Conservation (phyloP, 2,329 filamentous ascomycete genomes). For the Alternaria triticina region DNA sequence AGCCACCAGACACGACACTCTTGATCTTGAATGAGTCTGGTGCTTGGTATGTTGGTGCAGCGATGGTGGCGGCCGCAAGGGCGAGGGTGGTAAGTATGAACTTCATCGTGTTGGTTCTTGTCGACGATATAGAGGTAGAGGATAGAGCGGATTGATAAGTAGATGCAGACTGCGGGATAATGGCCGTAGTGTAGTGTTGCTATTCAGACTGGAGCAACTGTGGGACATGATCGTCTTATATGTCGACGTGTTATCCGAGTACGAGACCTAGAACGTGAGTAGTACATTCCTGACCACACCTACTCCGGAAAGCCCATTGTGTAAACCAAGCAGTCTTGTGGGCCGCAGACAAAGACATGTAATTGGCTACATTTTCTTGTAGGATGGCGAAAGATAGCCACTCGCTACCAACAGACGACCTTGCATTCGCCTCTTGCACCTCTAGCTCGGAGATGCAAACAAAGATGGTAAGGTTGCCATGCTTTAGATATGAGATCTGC, state of each 20-base stretch:
- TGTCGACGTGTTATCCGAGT: conserved; percentile 28
- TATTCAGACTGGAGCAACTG: conserved; percentile 13
- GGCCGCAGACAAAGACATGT: conserved; percentile 14
- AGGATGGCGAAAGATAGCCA: conserved; percentile 24
- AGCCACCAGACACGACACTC: conserved; percentile 40
- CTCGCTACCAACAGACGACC: conserved; percentile 20
- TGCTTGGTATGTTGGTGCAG: conserved; percentile 23
- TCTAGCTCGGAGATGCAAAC: conserved; percentile 17
- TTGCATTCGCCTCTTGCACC: conserved; percentile 14
- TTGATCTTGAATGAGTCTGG: conserved; percentile 42
- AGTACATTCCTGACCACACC: conserved; percentile 17
- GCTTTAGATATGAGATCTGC: conserved; percentile 20
- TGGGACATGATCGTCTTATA: conserved; percentile 34
- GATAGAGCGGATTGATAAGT: neutral
- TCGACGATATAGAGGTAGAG: neutral
- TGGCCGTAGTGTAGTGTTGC: conserved; percentile 1
- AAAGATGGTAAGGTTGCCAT: conserved; percentile 28
- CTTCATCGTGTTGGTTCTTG: conserved; percentile 29
- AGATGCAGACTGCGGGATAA: neutral
- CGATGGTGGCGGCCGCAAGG: conserved; percentile 29
- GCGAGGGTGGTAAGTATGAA: conserved; percentile 29
- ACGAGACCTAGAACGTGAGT: conserved; percentile 27
- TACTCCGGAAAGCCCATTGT: conserved; percentile 6
- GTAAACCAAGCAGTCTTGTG: conserved; percentile 25
- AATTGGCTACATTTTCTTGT: conserved; percentile 19